Evolutionary conservation across 2,329 filamentous ascomycete genomes (phyloP).

Genomic region (Penicillium sp.): DNA sequence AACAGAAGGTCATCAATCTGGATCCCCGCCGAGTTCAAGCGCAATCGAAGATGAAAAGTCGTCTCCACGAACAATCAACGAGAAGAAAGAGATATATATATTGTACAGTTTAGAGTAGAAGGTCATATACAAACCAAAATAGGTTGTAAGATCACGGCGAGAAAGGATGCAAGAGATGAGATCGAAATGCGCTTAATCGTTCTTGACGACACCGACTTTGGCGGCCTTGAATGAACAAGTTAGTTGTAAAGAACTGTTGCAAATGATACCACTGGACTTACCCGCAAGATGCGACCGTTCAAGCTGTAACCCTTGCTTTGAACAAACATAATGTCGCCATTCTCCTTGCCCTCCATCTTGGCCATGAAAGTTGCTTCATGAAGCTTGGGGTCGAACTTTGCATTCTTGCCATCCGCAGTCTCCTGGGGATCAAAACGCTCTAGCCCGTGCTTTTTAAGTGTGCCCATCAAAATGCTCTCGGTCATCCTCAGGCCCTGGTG

Average conservation of each 20-base stretch:
- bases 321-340: conserved; percentile 84
- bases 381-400: conserved; percentile 93
- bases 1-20: not conserved
- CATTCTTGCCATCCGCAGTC: conserved; percentile 51
- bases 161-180: conserved; percentile 4
- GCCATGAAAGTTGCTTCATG: conserved; percentile 97
- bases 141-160: not conserved
- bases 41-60: not conserved
- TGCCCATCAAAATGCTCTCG: conserved; percentile 78
- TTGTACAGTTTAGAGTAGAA: conserved; percentile 9
- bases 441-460: conserved; percentile 89
- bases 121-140: conserved; percentile 4
- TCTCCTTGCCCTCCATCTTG: conserved; percentile 79
- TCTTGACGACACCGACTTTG: conserved; percentile 96
- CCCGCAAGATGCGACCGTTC: conserved; percentile 80
- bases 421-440: conserved; percentile 75
- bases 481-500: conserved; percentile 95
- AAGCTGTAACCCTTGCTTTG: conserved; percentile 95
- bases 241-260: conserved; percentile 7
- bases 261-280: conserved; percentile 27
- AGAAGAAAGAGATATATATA: not conserved
- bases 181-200: conserved; percentile 42
- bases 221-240: conserved; percentile 54
- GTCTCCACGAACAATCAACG: not conserved
- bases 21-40: not conserved